Conservation (phyloP, 768 basidiomycete genomes). For the Suillus hirtellus region DNA sequence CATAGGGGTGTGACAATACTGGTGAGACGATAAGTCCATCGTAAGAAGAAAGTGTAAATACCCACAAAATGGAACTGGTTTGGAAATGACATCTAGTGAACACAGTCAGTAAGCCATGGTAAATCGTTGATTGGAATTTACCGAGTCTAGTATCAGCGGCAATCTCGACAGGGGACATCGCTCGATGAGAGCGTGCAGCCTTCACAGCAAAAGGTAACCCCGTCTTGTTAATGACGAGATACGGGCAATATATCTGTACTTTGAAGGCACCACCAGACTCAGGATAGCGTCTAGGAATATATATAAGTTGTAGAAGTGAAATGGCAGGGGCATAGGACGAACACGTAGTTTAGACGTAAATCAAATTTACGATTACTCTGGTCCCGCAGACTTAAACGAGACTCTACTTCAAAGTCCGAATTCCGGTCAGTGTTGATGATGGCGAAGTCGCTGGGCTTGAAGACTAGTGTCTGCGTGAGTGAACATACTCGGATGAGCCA, state of each 20-base stretch:
- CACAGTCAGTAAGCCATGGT: conserved; percentile 9
- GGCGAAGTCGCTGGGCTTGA: conserved; percentile 93
- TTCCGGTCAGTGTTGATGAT: conserved; percentile 95
- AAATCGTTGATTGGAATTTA: conserved; percentile 30
- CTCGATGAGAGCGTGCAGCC: conserved; percentile 59
- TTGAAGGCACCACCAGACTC: conserved; percentile 95
- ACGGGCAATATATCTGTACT: conserved; percentile 92
- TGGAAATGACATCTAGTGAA: conserved; percentile 45
- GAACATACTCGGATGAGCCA: not conserved
- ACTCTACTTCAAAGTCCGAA: conserved; percentile 86
- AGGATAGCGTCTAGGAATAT: conserved; percentile 59
- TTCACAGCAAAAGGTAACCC: conserved; percentile 77
- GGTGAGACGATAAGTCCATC: conserved; percentile 8
- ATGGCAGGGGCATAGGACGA: conserved; percentile 31
- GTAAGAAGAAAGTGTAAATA: conserved; percentile 18
- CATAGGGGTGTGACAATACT: conserved; percentile 87
- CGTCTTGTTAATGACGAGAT: conserved; percentile 90
- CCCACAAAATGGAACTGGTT: conserved; percentile 80
- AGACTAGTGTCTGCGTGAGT: conserved; percentile 47
- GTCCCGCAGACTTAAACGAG: conserved; percentile 71
- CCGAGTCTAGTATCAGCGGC: conserved; percentile 79
- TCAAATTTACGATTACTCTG: conserved; percentile 72
- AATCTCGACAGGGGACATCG: conserved; percentile 69
- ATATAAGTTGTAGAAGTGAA: conserved; percentile 13
- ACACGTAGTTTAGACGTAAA: conserved; percentile 90